Evolutionary conservation across 306 rosid species (phyloP).

Genomic region (Ceratonia siliqua): DNA sequence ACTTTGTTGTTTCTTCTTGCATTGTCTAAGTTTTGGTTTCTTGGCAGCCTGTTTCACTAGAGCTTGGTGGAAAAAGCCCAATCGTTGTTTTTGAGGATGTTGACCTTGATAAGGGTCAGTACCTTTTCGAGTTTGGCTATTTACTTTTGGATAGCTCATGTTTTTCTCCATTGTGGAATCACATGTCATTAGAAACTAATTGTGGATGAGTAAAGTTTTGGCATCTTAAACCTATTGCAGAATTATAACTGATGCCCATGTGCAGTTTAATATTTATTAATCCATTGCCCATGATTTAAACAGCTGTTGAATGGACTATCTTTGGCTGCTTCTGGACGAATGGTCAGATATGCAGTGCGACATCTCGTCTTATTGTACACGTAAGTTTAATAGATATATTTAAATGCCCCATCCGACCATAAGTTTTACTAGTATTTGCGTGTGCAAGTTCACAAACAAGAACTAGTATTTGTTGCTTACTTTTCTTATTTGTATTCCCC

Average conservation of each 20-base stretch:
- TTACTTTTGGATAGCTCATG: slow-evolving; percentile 15
- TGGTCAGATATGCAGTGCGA: slow-evolving; percentile 99
- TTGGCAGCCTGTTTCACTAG: slow-evolving; percentile 90
- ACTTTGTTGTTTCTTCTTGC: slow-evolving; percentile 20
- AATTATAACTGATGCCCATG: background rate
- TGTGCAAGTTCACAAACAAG: slow-evolving; percentile 1
- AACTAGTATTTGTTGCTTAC: background rate
- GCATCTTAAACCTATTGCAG: slow-evolving; percentile 9
- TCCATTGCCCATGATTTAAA: slow-evolving; percentile 40
- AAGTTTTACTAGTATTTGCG: too few species aligned
- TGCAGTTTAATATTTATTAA: slow-evolving; percentile 15
- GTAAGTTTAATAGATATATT: slow-evolving; percentile 54
- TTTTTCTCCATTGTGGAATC: slow-evolving; percentile 5
- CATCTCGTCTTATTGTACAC: slow-evolving; percentile 91
- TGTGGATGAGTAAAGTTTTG: slow-evolving; percentile 6
- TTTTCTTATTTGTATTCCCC: background rate
- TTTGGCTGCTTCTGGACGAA: slow-evolving; percentile 98
- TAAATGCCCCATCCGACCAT: slow-evolving; percentile 16
- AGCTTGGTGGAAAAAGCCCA: slow-evolving; percentile 98
- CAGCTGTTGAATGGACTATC: slow-evolving; percentile 95
- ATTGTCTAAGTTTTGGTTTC: slow-evolving; percentile 32
- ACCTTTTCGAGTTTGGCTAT: slow-evolving; percentile 20
- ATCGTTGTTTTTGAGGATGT: slow-evolving; percentile 89
- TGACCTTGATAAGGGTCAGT: slow-evolving; percentile 94
- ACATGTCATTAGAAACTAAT: slow-evolving; percentile 5